Evolutionary conservation across 2,329 filamentous ascomycete species (phyloP).

Genomic region (Aurifilum marmelostoma): DNA sequence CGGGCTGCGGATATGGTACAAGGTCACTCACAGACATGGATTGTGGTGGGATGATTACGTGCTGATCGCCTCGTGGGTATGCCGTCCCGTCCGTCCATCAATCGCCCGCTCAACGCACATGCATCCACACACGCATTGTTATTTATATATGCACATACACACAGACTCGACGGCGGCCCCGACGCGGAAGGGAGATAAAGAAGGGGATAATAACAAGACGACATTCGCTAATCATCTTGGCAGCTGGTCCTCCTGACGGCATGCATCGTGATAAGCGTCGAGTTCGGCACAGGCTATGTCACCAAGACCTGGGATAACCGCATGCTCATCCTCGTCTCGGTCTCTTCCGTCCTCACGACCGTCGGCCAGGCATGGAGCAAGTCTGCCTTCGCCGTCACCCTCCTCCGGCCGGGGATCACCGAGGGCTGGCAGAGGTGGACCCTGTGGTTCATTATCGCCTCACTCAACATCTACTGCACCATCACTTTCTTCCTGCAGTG

Average conservation of each 20-base stretch:
- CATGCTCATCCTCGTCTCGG: conserved; percentile 57
- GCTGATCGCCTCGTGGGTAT: conserved; percentile 33
- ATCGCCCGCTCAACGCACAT: too few species aligned
- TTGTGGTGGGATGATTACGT: conserved; percentile 33
- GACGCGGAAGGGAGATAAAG: neutral
- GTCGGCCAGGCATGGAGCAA: conserved; percentile 43
- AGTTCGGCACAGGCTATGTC: conserved; percentile 56
- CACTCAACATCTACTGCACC: conserved; percentile 53
- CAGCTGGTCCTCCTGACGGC: conserved; percentile 48
- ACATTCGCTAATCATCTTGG: conserved; percentile 10
- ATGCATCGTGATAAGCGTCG: conserved; percentile 49
- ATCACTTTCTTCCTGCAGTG: conserved; percentile 53
- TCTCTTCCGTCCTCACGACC: conserved; percentile 43
- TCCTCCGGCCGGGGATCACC: conserved; percentile 43
- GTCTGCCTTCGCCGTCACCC: conserved; percentile 43
- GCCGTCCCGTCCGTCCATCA: neutral
- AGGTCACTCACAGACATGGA: conserved; percentile 20
- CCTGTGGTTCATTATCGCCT: conserved; percentile 53
- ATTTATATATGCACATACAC: too few species aligned
- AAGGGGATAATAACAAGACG: neutral
- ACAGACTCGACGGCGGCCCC: neutral
- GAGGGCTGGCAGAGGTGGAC: conserved; percentile 46
- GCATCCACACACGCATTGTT: too few species aligned
- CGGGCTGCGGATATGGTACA: conserved; percentile 31
- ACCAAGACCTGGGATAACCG: conserved; percentile 51